Conservation (phyloP, 2,329 filamentous ascomycete genomes). For the Berkeleyomyces basicola region DNA sequence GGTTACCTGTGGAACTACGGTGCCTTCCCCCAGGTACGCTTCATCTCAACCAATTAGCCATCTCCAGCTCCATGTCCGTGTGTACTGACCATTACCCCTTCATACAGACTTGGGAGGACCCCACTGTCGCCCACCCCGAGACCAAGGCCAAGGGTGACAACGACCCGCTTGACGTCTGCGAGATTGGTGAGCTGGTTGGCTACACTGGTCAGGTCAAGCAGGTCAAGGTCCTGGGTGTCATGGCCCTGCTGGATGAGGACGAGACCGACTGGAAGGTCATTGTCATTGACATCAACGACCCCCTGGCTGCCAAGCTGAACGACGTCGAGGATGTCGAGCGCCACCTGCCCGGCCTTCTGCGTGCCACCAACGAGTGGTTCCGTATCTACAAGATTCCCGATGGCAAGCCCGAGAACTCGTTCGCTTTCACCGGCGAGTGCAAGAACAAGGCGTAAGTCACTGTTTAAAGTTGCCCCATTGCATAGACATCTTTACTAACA, state of each 20-base stretch:
- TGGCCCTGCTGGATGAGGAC: constrained; percentile 97
- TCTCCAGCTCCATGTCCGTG: not conserved
- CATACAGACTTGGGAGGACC: constrained; percentile 91
- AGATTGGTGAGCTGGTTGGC: constrained; percentile 95
- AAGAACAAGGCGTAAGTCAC: constrained; percentile 70
- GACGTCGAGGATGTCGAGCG: constrained; percentile 98
- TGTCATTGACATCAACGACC: constrained; percentile 96
- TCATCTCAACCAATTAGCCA: constrained; percentile 1
- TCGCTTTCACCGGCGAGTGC: constrained; percentile 99
- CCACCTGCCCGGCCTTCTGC: constrained; percentile 88
- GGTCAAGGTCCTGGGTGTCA: constrained; percentile 98
- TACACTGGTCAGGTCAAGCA: constrained; percentile 97
- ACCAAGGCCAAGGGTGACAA: constrained; percentile 99
- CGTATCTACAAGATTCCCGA: constrained; percentile 99
- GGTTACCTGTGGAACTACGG: constrained; percentile 99
- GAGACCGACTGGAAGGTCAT: constrained; percentile 99
- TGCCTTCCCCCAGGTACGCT: constrained; percentile 83
- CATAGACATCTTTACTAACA: constrained; percentile 8
- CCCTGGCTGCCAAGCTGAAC: constrained; percentile 88
- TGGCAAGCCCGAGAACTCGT: constrained; percentile 99
- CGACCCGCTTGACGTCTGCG: constrained; percentile 97
- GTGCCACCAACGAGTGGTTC: constrained; percentile 99
- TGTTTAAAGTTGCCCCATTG: constrained; percentile 28
- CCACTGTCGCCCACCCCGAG: constrained; percentile 87
- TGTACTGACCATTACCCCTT: not conserved